Conservation (phyloP, 129 eudicot species). For the Mikania micrantha region DNA sequence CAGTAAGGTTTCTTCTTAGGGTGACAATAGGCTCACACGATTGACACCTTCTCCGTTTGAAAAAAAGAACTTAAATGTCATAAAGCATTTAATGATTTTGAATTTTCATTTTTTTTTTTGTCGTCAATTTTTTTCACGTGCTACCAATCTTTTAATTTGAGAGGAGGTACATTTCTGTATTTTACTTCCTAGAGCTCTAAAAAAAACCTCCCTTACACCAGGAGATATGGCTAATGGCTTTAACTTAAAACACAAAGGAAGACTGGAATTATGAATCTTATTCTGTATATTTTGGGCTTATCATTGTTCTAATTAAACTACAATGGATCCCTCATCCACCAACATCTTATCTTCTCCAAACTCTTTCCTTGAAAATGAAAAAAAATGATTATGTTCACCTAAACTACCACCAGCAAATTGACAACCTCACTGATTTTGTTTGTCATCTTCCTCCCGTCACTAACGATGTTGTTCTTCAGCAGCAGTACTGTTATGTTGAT, state of each 20-base stretch:
- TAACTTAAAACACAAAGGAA: not conserved
- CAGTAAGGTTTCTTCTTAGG: too few species aligned
- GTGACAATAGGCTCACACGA: too few species aligned
- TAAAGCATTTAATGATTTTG: too few species aligned
- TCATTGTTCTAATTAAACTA: not conserved
- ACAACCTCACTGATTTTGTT: not conserved
- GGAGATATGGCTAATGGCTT: not conserved
- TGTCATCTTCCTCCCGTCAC: not conserved
- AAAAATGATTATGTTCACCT: slow-evolving; percentile 5
- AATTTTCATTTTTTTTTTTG: too few species aligned
- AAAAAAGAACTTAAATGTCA: too few species aligned
- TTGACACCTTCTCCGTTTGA: too few species aligned
- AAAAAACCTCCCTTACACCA: not conserved
- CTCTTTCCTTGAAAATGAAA: slow-evolving; percentile 1
- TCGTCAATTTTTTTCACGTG: not conserved
- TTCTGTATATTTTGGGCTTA: not conserved
- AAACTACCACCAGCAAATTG: slow-evolving; percentile 2
- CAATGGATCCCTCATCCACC: slow-evolving; percentile 16
- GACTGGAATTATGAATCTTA: not conserved
- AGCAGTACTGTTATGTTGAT: slow-evolving; percentile 6
- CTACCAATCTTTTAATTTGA: not conserved
- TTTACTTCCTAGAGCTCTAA: not conserved
- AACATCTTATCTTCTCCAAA: not conserved
- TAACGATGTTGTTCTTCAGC: not conserved
- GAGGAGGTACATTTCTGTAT: not conserved